Evolutionary conservation across 495 filamentous ascomycete genomes (phyloP), one percentile per base, ranked within the genome.

Genomic region (Neurospora sp.): DNA sequence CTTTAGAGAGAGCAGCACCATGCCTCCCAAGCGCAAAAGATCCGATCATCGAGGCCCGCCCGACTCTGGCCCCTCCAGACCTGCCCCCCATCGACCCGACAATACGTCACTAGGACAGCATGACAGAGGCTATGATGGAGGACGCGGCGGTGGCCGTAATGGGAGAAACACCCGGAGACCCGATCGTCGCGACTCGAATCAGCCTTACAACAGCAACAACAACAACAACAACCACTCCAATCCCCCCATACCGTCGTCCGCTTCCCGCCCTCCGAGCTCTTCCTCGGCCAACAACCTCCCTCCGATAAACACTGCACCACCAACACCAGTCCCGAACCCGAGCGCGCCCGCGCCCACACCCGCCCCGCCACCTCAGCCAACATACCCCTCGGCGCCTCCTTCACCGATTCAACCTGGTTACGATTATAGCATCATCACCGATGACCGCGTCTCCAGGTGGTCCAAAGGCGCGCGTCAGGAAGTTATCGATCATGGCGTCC

Each of bases 1-100:
- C 53, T 35, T 31, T 61, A 68, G 72, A 37, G 38, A 53, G 42
- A 71, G 70, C 74, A 75, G 69, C 77, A 84, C 72, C 73, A 87
- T 87, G 85, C 81, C 82, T 79, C 83, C 81, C 61, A 88, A 88
- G 82, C 81, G 87, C 74, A 88, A 88, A 82, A 84, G 86, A 80
- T 81, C 81, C 74, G 86, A 87, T 22, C 53, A 61, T 35, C 80
- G 81, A 20, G 78, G 79, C 35, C 79, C 80, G 38, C 79, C 78
- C 69, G 87, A 88, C 44, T 74, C 74, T 72, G 83, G 81, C 68
- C 75, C 80, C 38, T 82, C 79, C 61, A 81, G 87, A 71, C 85
- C 86, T 12, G 81, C 87, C 35, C 87, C 87, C 39, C 84, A 88
- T 80, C 83, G 86, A 6, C 87, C 87, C 53, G 80, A 79, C 40